Base-by-base conservation (phyloP, 306 rosid genomes). In the Purshia tridentata region DNA sequence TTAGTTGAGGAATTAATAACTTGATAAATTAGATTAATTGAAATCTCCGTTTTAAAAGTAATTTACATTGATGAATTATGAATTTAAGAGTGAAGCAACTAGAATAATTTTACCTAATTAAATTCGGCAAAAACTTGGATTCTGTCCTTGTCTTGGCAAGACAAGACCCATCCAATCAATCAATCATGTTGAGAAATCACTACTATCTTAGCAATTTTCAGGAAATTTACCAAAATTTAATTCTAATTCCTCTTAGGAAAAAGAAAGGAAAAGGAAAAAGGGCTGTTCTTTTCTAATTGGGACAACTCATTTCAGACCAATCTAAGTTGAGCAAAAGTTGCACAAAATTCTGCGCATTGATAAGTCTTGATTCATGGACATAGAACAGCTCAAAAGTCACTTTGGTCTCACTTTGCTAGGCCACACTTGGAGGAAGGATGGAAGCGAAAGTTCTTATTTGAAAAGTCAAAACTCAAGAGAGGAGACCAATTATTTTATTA, bases 321-420 rank as follows among this genome's bases (percentile, higher is more conserved):
- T 62, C 62, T 65, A 56, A 47, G 57, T 56, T 23, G 11, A 29
- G 29, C 37, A 56, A 54, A 73, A 44, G 83, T 48, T 62, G 48
- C 64, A 58, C 35, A 74, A 55, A 70, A 61, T 45, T 73, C 66
- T 44, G 22, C 39, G 47, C 76, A 80, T 74, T 69, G 13, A 9
- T 16, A 10, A 37, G 46, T 55, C 51, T 53, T 70, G 9, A 35
- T 23, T 6, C 20, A 63, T 77, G 67, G 60, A 72, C 42, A 52
- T 19, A 39, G 66, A 84, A 76, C 81, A 84, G 83, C 83, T 84
- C 81, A 81, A 84, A 78, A 84, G 81, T 57, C 55, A 42, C 44
- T 75, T 74, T 57, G 65, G 70, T 59, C 23, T 70, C 72, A 57
- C 67, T 74, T 69, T 72, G 20, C 67, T 51, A 78, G 82, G 73